Base-by-base conservation (phyloP, 176 grass and related monocot species). In the Oryza meyeriana region DNA sequence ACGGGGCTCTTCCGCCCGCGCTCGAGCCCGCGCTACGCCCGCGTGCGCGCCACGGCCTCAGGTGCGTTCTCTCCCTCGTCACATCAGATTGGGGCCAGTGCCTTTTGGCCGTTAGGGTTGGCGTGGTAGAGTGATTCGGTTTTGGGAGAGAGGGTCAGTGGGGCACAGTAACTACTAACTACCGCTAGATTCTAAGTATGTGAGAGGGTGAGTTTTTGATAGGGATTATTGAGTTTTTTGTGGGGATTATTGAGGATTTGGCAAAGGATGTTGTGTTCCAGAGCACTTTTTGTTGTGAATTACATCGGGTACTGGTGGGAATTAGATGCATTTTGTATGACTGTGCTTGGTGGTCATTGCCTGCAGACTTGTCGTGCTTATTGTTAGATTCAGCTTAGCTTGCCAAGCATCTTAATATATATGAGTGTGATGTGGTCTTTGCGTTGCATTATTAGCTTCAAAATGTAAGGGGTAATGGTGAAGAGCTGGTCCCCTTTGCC, bases 11-110 rank as follows among this genome's bases (percentile, higher is more conserved):
- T 90, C 81, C 85, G 88, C 20, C 2, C 52, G 52, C n/a, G 76
- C 80, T 52, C 48, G 20, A 84, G 85, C 71, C 64, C 88, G 55
- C 83, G 84, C 76, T 85, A 87, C 68, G 61, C 73, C 10, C 89
- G 85, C 74, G 76, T 88, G 33, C 72, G 52, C 70, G 83, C 77
- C 74, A 85, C 83, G 10, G 83, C 85, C 10, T 18, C 79, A 88
- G 91, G 91, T 94, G 66, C 67, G 85, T 93, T 39, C 30, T 20
- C 13, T 40, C 30, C 47, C 24, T 32, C 34, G 57, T 47, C 25
- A 29, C 75, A n/a, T n/a, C n/a, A 1, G 14, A 18, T 74, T 74
- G 22, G 3, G 81, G 30, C 6, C 61, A 5, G 29, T 33, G 17
- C 36, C 73, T 4, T 57, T 55, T 30, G 26, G 74, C 42, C 42